Evolutionary conservation across 2,329 filamentous ascomycete genomes (phyloP).

Genomic region (Anthostomella pinea): DNA sequence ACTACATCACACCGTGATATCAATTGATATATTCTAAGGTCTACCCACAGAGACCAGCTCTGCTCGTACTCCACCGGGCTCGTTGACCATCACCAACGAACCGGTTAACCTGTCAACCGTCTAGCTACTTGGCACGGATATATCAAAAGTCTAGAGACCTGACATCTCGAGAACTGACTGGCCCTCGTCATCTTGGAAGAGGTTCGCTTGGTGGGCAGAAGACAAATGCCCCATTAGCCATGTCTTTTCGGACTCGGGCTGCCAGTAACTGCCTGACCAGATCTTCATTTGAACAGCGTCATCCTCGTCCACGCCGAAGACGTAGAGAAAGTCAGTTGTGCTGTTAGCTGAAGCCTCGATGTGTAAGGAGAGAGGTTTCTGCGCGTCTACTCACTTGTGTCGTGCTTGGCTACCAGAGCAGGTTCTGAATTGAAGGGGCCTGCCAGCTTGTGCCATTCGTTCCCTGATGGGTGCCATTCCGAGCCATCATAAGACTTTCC

Average conservation of each 20-base stretch:
- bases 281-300: constrained; percentile 14
- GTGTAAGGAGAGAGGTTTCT: too few relatives aligned
- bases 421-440: constrained; percentile 20
- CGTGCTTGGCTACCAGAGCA: constrained; percentile 7
- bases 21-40: too few relatives aligned
- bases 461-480: constrained; percentile 15
- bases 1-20: too few relatives aligned
- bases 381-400: constrained; percentile 17
- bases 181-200: too few relatives aligned
- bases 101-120: too few relatives aligned
- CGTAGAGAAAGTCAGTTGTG: constrained; percentile 15
- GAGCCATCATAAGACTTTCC: constrained; percentile 17
- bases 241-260: constrained; percentile 11
- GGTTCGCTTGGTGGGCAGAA: too few relatives aligned
- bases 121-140: too few relatives aligned
- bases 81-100: too few relatives aligned
- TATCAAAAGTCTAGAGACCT: too few relatives aligned
- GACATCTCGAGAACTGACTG: too few relatives aligned
- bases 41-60: too few relatives aligned
- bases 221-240: constrained; percentile 19
- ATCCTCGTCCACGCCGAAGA: constrained; percentile 15
- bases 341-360: neutral
- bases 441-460: constrained; percentile 14
- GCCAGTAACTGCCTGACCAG: constrained; percentile 20
- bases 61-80: too few relatives aligned